These are phyloP conservation scores for Lachancea meyersii DNA, from an alignment of 805 yeast genomes.

Conservation along the genomic window DNA sequence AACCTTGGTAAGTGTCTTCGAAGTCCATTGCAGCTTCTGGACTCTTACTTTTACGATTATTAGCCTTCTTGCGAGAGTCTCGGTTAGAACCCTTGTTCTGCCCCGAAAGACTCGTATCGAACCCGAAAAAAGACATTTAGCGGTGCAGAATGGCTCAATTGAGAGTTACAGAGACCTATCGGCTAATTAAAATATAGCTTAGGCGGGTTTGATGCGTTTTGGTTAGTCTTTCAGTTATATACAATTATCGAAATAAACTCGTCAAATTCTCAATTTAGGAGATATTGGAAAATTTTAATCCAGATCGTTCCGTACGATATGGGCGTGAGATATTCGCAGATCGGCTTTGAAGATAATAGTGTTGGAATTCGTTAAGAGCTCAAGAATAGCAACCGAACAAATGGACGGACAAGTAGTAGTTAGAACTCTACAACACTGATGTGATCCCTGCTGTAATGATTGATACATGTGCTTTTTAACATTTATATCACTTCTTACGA, in stretches of 20 bases:
- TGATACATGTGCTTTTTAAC: neutral
- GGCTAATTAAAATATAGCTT: neutral
- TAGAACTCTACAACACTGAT: too few species aligned
- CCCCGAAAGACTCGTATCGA: constrained; percentile 22
- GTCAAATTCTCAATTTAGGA: neutral
- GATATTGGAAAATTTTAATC: neutral
- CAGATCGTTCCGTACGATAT: neutral
- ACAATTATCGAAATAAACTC: neutral
- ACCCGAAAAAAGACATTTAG: constrained; percentile 34
- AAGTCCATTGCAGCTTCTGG: constrained; percentile 48
- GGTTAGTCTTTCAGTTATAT: too few species aligned
- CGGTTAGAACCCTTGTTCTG: constrained; percentile 6
- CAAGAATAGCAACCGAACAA: too few species aligned
- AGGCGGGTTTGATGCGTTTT: neutral
- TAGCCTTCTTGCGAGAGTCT: constrained; percentile 1
- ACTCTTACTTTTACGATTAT: constrained; percentile 5
- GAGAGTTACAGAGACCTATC: neutral
- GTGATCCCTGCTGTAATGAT: too few species aligned
- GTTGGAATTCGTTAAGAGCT: too few species aligned
- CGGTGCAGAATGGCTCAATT: neutral
- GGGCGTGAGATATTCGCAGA: neutral
- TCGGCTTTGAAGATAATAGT: too few species aligned
- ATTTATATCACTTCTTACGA: neutral
- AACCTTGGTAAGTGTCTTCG: constrained; percentile 77
- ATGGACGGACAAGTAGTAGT: too few species aligned